phyloP scores from a whole-genome alignment of 2,329 filamentous ascomycete genomes.

The Tolypocladium cylindrosporum region DNA sequence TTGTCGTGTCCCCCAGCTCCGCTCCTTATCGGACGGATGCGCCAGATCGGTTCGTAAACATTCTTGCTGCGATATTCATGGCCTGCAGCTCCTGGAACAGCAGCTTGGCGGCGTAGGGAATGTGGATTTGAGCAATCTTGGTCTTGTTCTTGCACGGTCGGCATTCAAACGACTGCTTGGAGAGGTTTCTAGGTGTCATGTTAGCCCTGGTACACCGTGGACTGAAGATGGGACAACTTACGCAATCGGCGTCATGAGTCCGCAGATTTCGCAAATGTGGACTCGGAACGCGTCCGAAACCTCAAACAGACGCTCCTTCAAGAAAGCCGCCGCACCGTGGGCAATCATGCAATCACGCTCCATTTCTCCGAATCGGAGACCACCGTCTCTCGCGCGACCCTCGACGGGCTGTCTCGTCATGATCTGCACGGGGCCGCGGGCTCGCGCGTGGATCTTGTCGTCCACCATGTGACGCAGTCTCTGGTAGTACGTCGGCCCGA shows the following conservation, averaged over 20 bases:
- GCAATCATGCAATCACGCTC: constrained; percentile 99
- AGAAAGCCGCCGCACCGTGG: constrained; percentile 92
- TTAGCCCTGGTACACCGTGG: constrained; percentile 19
- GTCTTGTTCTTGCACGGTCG: constrained; percentile 98
- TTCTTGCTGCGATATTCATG: constrained; percentile 96
- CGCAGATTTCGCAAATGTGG: constrained; percentile 97
- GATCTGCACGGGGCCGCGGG: constrained; percentile 92
- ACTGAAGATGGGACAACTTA: constrained; percentile 44
- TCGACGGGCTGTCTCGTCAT: constrained; percentile 95
- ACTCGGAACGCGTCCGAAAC: constrained; percentile 97
- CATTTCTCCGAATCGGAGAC: constrained; percentile 99
- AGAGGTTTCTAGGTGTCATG: constrained; percentile 59
- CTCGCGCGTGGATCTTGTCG: constrained; percentile 99
- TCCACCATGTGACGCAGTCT: constrained; percentile 98
- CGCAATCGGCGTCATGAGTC: constrained; percentile 98
- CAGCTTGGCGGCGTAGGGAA: constrained; percentile 94
- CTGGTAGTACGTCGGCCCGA: constrained; percentile 97
- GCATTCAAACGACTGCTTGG: constrained; percentile 93
- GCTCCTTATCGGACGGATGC: constrained; percentile 53
- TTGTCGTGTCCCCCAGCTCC: not conserved
- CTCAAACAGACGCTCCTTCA: constrained; percentile 95
- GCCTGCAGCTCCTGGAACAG: constrained; percentile 96
- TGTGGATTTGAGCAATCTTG: constrained; percentile 93
- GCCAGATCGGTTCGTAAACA: constrained; percentile 84
- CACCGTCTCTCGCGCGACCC: constrained; percentile 94